These are phyloP conservation scores for Podospora pseudoanserina DNA, from an alignment of 495 filamentous ascomycete genomes.

Conservation along the genomic window DNA sequence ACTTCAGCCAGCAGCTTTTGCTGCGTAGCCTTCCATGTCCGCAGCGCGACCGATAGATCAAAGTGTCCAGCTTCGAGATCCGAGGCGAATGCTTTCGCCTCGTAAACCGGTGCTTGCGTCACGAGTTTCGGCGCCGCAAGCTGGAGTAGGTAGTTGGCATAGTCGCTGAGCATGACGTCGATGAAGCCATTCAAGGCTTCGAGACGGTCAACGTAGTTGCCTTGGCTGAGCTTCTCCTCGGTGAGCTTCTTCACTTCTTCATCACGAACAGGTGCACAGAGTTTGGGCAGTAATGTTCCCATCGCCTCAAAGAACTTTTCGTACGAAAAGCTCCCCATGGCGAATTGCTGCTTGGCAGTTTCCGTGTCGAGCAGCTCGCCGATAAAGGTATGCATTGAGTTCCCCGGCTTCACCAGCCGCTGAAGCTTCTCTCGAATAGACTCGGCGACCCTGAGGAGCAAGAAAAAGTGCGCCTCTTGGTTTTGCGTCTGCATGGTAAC, in stretches of 20 bases:
- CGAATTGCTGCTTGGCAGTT: slow-evolving; percentile 70
- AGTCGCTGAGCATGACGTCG: slow-evolving; percentile 88
- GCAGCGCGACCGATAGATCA: slow-evolving; percentile 60
- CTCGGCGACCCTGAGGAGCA: slow-evolving; percentile 82
- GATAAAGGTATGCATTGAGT: slow-evolving; percentile 78
- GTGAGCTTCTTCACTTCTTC: slow-evolving; percentile 74
- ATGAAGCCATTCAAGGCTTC: slow-evolving; percentile 81
- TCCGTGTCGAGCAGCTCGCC: slow-evolving; percentile 81
- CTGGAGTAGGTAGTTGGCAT: slow-evolving; percentile 89
- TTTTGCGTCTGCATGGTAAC: slow-evolving; percentile 66
- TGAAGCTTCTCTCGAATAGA: slow-evolving; percentile 80
- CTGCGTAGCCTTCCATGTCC: slow-evolving; percentile 69
- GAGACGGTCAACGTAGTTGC: slow-evolving; percentile 79
- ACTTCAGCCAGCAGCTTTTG: slow-evolving; percentile 67
- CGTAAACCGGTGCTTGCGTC: slow-evolving; percentile 75
- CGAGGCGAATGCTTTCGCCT: slow-evolving; percentile 70
- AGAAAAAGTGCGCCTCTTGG: slow-evolving; percentile 56
- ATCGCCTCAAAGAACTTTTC: slow-evolving; percentile 91
- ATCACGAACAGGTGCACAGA: slow-evolving; percentile 90
- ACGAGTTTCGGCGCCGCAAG: slow-evolving; percentile 76
- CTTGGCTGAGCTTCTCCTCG: slow-evolving; percentile 62
- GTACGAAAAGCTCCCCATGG: slow-evolving; percentile 83
- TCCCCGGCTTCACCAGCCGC: slow-evolving; percentile 71
- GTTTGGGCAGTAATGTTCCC: slow-evolving; percentile 79
- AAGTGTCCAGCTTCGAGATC: slow-evolving; percentile 57